Evolutionary conservation across 1,139 yeast species (phyloP), one percentile per base, ranked within the genome.

Genomic region (Lodderomyces margitis): DNA sequence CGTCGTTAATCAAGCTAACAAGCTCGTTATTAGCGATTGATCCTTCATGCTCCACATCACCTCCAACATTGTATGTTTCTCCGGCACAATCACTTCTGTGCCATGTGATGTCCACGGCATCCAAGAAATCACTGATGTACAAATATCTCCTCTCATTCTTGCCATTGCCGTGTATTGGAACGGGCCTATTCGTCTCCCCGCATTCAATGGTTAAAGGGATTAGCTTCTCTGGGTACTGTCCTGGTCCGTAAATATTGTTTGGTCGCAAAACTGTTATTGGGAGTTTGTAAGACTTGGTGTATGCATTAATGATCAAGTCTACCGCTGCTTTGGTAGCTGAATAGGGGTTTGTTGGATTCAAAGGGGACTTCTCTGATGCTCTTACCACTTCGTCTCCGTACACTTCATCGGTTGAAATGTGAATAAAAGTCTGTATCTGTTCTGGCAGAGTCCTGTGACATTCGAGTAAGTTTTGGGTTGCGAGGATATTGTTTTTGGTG

Each of bases 391-490:
- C 55, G 43, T 68, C 73, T 1, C 84, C 84, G 47, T 80, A 80
- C 0, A 80, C 84, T 48, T 80, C 85, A 51, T 80, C 85, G 0
- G 85, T 79, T 3, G 84, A 79, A 47, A 80, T 62, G 52, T 79
- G 83, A 3, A 80, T 46, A 38, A 78, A 64, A 27, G 51, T 46
- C 12, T 14, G 21, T 9, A 38, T 25, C n/a, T 43, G 43, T n/a
- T 15, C 23, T 3, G 44, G 44, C 7, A 52, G 37, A 11, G 49
- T 30, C 30, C 75, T 58, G 39, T 63, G 56, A 34, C 67, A 62
- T 53, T 80, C 83, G 12, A 80, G 59, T 21, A 80, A 48, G 28
- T 70, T 73, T 47, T 75, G 81, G 0, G 81, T 74, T 9, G 79
- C 70, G 4, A 75, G 35, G 2, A 76, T 68, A 47, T 80, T 80